phyloP scores from a whole-genome alignment of 139 green algal species.

The Picochlorum sp. region DNA sequence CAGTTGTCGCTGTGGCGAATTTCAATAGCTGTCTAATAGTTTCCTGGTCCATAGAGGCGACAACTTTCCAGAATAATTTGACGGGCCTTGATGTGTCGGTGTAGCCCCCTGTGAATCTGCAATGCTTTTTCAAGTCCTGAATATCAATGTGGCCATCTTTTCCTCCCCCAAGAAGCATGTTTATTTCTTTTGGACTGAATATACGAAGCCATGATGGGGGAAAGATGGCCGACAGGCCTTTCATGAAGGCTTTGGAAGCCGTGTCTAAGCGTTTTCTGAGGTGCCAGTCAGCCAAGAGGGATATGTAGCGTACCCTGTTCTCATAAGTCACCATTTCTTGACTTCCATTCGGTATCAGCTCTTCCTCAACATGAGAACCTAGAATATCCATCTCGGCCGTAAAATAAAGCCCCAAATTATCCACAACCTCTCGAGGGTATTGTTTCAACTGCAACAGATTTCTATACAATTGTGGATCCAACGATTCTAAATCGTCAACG shows the following conservation, averaged over 20 bases:
- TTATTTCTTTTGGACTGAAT: conserved; percentile 82
- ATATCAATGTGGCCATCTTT: conserved; percentile 53
- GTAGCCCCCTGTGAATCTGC: conserved; percentile 59
- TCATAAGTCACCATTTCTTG: conserved; percentile 50
- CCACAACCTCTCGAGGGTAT: conserved; percentile 42
- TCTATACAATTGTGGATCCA: conserved; percentile 57
- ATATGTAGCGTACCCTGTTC: conserved; percentile 71
- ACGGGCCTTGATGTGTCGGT: conserved; percentile 46
- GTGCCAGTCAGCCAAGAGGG: conserved; percentile 73
- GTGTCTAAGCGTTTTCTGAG: conserved; percentile 57
- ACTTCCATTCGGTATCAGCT: conserved; percentile 56
- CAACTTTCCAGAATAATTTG: conserved; percentile 76
- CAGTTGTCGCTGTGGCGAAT: conserved; percentile 79
- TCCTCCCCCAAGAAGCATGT: conserved; percentile 57
- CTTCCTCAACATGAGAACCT: conserved; percentile 37
- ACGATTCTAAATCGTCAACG: conserved; percentile 58
- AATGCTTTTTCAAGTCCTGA: conserved; percentile 59
- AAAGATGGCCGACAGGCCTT: conserved; percentile 45
- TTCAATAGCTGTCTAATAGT: conserved; percentile 58
- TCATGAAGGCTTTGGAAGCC: conserved; percentile 54
- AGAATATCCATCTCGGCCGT: conserved; percentile 55
- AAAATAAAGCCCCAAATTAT: conserved; percentile 72
- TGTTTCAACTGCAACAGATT: conserved; percentile 40
- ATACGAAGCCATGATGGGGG: conserved; percentile 50
- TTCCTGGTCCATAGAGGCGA: conserved; percentile 35